Conservation (phyloP, 1,284 basidiomycete species). For the Leccinum idahoense region DNA sequence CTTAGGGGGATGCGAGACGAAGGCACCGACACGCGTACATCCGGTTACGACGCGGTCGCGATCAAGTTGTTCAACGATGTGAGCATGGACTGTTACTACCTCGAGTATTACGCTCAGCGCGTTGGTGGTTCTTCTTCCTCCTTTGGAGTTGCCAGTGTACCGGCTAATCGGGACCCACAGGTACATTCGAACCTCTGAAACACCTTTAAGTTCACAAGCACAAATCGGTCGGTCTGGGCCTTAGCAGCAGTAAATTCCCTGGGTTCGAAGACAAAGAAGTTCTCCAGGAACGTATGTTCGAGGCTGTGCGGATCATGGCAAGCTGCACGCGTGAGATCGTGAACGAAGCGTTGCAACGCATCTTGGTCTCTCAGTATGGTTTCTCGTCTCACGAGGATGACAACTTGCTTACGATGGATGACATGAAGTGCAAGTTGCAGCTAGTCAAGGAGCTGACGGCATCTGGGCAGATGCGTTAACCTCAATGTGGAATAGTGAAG, state of each 20-base stretch:
- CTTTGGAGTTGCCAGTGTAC: too few relatives aligned
- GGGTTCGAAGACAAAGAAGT: slow-evolving; percentile 54
- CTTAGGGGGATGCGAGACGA: too few relatives aligned
- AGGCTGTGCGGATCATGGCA: slow-evolving; percentile 28
- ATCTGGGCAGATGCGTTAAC: slow-evolving; percentile 23
- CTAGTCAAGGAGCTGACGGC: slow-evolving; percentile 15
- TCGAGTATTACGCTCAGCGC: slow-evolving; percentile 20
- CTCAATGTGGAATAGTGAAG: too few relatives aligned
- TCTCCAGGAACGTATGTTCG: slow-evolving; percentile 47
- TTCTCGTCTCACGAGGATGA: slow-evolving; percentile 44
- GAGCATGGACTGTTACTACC: slow-evolving; percentile 71
- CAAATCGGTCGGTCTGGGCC: slow-evolving; percentile 69
- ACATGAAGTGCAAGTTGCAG: slow-evolving; percentile 22
- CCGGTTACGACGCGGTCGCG: slow-evolving; percentile 64
- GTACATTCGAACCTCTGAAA: slow-evolving; percentile 32
- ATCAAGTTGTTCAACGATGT: slow-evolving; percentile 67
- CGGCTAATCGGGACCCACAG: slow-evolving; percentile 12
- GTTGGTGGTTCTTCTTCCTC: too few relatives aligned
- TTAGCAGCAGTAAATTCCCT: slow-evolving; percentile 69
- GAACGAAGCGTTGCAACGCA: slow-evolving; percentile 49
- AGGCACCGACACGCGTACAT: too few relatives aligned
- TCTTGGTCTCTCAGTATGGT: slow-evolving; percentile 71
- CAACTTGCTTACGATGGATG: slow-evolving; percentile 5
- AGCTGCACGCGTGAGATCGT: slow-evolving; percentile 47
- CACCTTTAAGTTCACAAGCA: slow-evolving; percentile 51